Conservation (phyloP, 164 flowering plant species). For the Umbilicus rupestris region DNA sequence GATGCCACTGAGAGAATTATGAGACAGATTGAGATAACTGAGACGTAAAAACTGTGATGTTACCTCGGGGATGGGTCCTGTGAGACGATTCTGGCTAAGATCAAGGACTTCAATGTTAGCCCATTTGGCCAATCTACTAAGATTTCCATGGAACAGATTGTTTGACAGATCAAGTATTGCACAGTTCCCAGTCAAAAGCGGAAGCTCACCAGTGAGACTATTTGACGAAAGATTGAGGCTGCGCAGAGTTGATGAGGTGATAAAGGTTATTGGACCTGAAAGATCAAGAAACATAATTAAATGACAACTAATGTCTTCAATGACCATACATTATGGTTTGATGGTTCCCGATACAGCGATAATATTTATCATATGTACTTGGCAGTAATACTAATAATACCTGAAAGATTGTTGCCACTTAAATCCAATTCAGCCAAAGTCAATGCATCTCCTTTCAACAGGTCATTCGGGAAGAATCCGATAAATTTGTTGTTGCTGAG, state of each 20-base stretch:
- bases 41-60: constrained; percentile 73
- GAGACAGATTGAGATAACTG: constrained; percentile 66
- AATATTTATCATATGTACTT: neutral
- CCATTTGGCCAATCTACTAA: constrained; percentile 64
- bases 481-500: constrained; percentile 73
- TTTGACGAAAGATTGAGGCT: constrained; percentile 77
- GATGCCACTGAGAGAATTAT: constrained; percentile 45
- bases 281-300: constrained; percentile 10
- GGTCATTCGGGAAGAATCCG: constrained; percentile 66
- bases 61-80: constrained; percentile 62
- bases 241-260: constrained; percentile 61
- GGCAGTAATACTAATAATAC: constrained; percentile 22
- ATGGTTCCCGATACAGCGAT: neutral
- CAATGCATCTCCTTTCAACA: constrained; percentile 69
- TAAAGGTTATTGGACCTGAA: constrained; percentile 69
- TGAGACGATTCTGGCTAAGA: constrained; percentile 69
- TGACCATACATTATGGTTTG: neutral
- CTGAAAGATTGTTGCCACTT: constrained; percentile 91
- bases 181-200: constrained; percentile 68
- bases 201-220: constrained; percentile 74
- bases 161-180: constrained; percentile 66
- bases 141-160: constrained; percentile 67
- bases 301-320: neutral
- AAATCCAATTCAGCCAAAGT: constrained; percentile 75
- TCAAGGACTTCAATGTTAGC: constrained; percentile 76